These are phyloP conservation scores for Styphnolobium japonicum DNA, from an alignment of 306 rosid genomes.

Conservation along the genomic window DNA sequence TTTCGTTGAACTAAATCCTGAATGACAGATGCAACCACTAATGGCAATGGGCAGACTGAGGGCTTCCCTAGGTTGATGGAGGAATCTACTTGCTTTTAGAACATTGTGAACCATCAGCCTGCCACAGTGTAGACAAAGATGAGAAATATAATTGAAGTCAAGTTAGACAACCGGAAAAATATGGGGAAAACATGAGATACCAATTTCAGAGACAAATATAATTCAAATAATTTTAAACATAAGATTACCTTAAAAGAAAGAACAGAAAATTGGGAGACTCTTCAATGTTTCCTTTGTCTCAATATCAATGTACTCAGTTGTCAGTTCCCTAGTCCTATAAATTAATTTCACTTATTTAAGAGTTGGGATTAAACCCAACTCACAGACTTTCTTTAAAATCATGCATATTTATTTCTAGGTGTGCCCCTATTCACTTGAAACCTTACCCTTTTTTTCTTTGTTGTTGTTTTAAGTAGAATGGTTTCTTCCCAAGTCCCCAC, in stretches of 20 bases:
- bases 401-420: neutral
- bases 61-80: conserved; percentile 2
- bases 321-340: no score
- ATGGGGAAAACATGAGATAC: neutral
- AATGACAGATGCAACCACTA: conserved; percentile 25
- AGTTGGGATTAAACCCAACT: no score
- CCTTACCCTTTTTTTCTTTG: no score
- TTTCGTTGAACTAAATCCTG: conserved; percentile 46
- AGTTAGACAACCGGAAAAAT: neutral
- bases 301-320: no score
- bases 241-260: neutral
- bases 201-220: no score
- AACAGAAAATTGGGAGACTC: no score
- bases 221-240: no score
- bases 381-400: no score
- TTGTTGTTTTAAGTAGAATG: neutral
- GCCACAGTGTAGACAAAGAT: neutral
- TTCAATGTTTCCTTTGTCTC: no score
- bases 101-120: conserved; percentile 36
- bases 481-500: neutral
- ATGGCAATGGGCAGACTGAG: conserved; percentile 27
- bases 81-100: conserved; percentile 34
- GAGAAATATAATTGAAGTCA: no score
- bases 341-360: no score
- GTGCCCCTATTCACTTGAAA: neutral